Evolutionary conservation across 2,329 filamentous ascomycete species (phyloP).

Genomic region (Conoideocrella luteorostrata): DNA sequence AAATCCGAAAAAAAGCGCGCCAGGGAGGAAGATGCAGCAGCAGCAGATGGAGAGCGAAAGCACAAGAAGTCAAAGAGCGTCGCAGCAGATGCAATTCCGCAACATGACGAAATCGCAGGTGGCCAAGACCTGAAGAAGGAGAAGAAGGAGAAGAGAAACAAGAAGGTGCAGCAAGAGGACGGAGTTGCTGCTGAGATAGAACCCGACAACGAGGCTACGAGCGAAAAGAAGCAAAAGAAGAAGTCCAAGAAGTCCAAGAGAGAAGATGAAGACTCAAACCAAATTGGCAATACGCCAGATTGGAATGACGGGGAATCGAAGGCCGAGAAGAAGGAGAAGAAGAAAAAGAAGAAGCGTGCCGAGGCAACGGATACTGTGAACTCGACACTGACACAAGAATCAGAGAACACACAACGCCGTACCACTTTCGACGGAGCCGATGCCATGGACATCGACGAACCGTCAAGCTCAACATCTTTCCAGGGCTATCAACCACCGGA

Average conservation of each 20-base stretch:
- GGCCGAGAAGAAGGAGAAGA: conserved; percentile 25
- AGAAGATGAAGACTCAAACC: conserved; percentile 17
- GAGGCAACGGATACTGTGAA: conserved; percentile 17
- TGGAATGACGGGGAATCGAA: conserved; percentile 16
- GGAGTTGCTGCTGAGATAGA: conserved; percentile 1
- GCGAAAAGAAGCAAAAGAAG: conserved; percentile 11
- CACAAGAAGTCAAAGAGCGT: conserved; percentile 46
- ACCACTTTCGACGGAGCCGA: conserved; percentile 13
- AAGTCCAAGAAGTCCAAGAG: conserved; percentile 26
- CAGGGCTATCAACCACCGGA: conserved; percentile 32
- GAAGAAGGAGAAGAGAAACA: conserved; percentile 21
- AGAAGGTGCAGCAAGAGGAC: conserved; percentile 12
- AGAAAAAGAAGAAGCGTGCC: conserved; percentile 17
- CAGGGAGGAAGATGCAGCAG: conserved; percentile 33
- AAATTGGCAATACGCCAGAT: conserved; percentile 5
- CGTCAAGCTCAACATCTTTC: conserved; percentile 20
- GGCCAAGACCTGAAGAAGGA: conserved; percentile 29
- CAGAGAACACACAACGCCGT: conserved; percentile 13
- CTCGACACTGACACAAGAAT: conserved; percentile 10
- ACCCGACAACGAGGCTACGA: conserved; percentile 4
- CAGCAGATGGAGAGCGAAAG: conserved; percentile 35
- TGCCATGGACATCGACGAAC: conserved; percentile 34
- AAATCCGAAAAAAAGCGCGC: conserved; percentile 38
- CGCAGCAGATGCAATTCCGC: conserved; percentile 20
- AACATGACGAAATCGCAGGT: conserved; percentile 17